Conservation (phyloP, 2,329 filamentous ascomycete species). For the Microsporum audouinii region DNA sequence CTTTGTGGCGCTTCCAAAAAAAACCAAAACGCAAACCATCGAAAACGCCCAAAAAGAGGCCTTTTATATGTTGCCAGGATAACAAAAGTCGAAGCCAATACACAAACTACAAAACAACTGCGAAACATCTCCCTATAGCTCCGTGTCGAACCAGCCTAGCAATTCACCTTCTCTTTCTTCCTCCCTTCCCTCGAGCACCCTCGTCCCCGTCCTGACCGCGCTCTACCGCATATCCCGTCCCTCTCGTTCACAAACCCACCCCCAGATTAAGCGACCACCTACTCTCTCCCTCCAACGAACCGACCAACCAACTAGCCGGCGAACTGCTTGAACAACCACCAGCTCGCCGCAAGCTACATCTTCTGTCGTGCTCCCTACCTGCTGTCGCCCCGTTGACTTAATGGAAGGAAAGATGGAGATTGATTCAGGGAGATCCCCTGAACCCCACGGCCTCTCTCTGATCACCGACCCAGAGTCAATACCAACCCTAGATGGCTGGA, state of each 20-base stretch:
- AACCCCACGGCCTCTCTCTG: conserved; percentile 63
- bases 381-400: background rate
- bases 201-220: background rate
- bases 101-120: background rate
- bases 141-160: background rate
- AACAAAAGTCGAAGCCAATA: background rate
- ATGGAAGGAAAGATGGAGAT: conserved; percentile 98
- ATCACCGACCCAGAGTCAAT: conserved; percentile 77
- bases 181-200: background rate
- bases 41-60: background rate
- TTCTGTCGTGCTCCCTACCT: background rate
- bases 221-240: background rate
- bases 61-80: background rate
- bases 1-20: background rate
- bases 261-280: background rate
- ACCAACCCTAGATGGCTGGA: conserved; percentile 92
- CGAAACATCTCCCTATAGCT: background rate
- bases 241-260: background rate
- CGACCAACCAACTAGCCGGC: background rate
- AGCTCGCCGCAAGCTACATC: background rate
- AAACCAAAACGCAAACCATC: background rate
- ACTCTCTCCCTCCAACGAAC: background rate
- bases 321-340: background rate
- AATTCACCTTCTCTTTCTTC: no score
- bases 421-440: conserved; percentile 79